Base-by-base conservation (phyloP, 2,329 filamentous ascomycete species). In the Westerdykella sp. region DNA sequence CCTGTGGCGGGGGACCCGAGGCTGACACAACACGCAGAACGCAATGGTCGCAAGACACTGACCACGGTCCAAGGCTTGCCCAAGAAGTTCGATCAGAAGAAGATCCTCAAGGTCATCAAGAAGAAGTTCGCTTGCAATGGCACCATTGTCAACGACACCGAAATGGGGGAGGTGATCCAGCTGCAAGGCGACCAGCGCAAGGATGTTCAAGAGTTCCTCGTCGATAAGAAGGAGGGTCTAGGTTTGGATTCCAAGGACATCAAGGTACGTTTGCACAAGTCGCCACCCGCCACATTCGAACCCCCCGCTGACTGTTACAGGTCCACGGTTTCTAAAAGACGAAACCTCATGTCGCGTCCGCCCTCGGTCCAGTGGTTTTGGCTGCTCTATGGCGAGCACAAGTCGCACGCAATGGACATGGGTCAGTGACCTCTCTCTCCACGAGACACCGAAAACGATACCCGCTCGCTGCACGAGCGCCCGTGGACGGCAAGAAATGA, bases 91-190 rank as follows among this genome's bases (percentile, higher is more conserved):
- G 91, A 96, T 76, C 89, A 93, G 75, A 97, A 96, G 83, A 96
- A 96, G 78, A 96, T 98, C 71, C 84, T 98, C 66, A 96, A 96
- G 79, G 90, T 95, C 74, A 95, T 97, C 79, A 97, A 97, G 84
- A 97, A 97, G 83, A 93, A 95, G 71, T 97, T 97, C 68, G 91
- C 93, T 73, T 97, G 91, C 87, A 97, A 98, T 96, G 93, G 93
- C 81, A 97, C 90, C 75, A 94, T 97, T 72, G 90, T 97, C 73
- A 82, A 82, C 69, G 91, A 97, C 74, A 81, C 80, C 62, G 89
- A 95, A 75, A 95, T 96, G 87, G 91, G 91, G 70, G 90, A 97
- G 79, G 91, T 97, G 80, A 96, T 98, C 69, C 93, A 98, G 80
- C 85, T 98, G 68, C 93, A 98, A 75, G 93, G 93, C 66, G 93